phyloP scores from a whole-genome alignment of 192 early-diverging fungal species.

The Backusella circina region DNA sequence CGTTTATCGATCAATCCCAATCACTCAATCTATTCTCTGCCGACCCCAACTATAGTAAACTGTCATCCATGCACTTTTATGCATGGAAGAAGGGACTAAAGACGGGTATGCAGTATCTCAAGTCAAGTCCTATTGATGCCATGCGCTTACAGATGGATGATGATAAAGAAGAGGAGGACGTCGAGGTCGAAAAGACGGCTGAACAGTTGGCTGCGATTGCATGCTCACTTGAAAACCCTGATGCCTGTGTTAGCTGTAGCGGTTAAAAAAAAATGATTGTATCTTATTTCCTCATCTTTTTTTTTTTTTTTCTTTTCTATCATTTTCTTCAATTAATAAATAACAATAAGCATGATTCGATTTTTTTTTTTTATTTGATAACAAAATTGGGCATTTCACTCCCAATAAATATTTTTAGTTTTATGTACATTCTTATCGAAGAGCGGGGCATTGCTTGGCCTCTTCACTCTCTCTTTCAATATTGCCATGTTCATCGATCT shows the following conservation, averaged over 20 bases:
- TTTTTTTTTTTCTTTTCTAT: background rate
- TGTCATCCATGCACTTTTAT: conserved; percentile 97
- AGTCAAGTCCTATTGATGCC: conserved; percentile 87
- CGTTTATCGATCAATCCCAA: conserved; percentile 96
- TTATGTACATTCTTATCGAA: conserved; percentile 1
- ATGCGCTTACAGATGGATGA: conserved; percentile 96
- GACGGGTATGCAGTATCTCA: conserved; percentile 97
- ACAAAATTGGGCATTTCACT: background rate
- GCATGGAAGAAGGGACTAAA: conserved; percentile 95
- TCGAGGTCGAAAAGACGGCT: conserved; percentile 3
- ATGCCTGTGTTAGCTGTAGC: conserved; percentile 89
- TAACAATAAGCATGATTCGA: background rate
- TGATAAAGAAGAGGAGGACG: conserved; percentile 44
- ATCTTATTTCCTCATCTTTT: background rate
- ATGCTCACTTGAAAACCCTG: conserved; percentile 73
- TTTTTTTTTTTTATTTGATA: background rate
- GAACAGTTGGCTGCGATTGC: conserved; percentile 31
- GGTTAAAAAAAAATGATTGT: conserved; percentile 45
- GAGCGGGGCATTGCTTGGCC: background rate
- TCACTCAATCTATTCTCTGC: conserved; percentile 92
- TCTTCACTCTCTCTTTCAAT: background rate
- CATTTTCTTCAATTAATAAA: background rate
- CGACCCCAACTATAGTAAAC: conserved; percentile 84
- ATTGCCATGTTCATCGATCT: conserved; percentile 7
- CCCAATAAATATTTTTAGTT: background rate